A percentile compares a stretch with the other conserved stretches of the same genome.
phyloP scores from a whole-genome alignment of 352 stramenopile species.

The Phytopythium ostracodes region DNA sequence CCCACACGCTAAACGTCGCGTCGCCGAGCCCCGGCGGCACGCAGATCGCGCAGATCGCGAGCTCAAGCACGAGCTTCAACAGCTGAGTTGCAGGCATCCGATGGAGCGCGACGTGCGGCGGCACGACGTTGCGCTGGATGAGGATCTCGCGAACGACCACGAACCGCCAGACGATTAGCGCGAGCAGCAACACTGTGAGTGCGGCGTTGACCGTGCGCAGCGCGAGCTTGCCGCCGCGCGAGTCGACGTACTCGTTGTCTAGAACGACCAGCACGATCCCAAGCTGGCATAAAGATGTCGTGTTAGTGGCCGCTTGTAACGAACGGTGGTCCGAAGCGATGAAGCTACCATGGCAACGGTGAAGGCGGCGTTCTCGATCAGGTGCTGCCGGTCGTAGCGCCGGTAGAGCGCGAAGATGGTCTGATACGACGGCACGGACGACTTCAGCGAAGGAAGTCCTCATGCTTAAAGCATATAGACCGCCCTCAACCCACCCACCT shows the following conservation, averaged over 20 bases:
- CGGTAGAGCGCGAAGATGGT: slow-evolving; percentile 61
- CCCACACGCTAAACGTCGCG: slow-evolving; percentile 46
- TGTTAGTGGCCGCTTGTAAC: neutral
- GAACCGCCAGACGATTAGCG: slow-evolving; percentile 53
- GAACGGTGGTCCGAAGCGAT: no score
- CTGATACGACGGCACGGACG: slow-evolving; percentile 8
- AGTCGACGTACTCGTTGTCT: slow-evolving; percentile 55
- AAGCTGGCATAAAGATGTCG: slow-evolving; percentile 13
- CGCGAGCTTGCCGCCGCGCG: slow-evolving; percentile 23
- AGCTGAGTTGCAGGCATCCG: slow-evolving; percentile 42
- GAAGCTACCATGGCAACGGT: slow-evolving; percentile 36
- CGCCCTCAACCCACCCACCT: slow-evolving; percentile 19
- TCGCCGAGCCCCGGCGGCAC: slow-evolving; percentile 40
- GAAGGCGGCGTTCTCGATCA: slow-evolving; percentile 56
- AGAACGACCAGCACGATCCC: slow-evolving; percentile 62
- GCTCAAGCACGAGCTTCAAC: slow-evolving; percentile 35
- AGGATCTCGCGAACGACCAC: slow-evolving; percentile 49
- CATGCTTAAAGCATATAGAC: no score
- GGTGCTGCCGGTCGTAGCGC: slow-evolving; percentile 56
- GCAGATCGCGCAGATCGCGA: slow-evolving; percentile 44
- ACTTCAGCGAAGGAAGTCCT: neutral
- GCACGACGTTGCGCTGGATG: slow-evolving; percentile 55
- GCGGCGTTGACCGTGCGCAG: slow-evolving; percentile 38
- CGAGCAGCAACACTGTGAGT: slow-evolving; percentile 46
- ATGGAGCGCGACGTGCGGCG: slow-evolving; percentile 44